Conservation (phyloP, 2,329 filamentous ascomycete species). For the Botryotinia globosa region DNA sequence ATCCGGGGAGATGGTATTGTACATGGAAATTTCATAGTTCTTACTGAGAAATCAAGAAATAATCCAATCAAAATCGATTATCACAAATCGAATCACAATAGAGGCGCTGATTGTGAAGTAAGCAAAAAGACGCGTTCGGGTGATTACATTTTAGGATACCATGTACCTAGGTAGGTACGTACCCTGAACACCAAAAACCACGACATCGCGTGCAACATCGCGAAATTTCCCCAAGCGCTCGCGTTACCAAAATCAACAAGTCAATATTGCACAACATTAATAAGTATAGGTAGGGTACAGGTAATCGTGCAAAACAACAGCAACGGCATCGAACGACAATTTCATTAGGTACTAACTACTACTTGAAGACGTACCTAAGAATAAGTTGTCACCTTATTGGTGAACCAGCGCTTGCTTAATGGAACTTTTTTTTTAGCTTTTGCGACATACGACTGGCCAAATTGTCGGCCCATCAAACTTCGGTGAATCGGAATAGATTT, state of each 20-base stretch:
- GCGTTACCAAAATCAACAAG: slow-evolving; percentile 23
- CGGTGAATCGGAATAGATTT: background rate
- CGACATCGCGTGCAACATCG: slow-evolving; percentile 19
- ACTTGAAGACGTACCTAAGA: slow-evolving; percentile 2
- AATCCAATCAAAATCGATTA: background rate
- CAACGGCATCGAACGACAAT: background rate
- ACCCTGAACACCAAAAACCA: slow-evolving; percentile 1
- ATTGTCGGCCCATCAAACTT: background rate
- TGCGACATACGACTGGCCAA: slow-evolving; percentile 2
- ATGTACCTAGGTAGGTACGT: too few relatives aligned
- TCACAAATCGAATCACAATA: background rate
- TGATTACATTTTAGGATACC: background rate
- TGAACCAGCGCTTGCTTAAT: slow-evolving; percentile 28
- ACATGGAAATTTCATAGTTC: background rate
- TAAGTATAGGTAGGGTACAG: background rate
- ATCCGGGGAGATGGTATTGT: slow-evolving; percentile 1
- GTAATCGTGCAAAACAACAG: background rate
- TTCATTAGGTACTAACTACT: background rate
- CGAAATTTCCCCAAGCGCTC: slow-evolving; percentile 29
- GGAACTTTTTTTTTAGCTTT: slow-evolving; percentile 23
- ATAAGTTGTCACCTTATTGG: slow-evolving; percentile 19
- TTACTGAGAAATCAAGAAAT: slow-evolving; percentile 13
- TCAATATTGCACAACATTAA: background rate
- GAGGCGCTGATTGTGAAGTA: slow-evolving; percentile 2
- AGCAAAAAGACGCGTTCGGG: slow-evolving; percentile 16